Base-by-base conservation (phyloP, 148 eudicot genomes). In the Limonium bicolor region DNA sequence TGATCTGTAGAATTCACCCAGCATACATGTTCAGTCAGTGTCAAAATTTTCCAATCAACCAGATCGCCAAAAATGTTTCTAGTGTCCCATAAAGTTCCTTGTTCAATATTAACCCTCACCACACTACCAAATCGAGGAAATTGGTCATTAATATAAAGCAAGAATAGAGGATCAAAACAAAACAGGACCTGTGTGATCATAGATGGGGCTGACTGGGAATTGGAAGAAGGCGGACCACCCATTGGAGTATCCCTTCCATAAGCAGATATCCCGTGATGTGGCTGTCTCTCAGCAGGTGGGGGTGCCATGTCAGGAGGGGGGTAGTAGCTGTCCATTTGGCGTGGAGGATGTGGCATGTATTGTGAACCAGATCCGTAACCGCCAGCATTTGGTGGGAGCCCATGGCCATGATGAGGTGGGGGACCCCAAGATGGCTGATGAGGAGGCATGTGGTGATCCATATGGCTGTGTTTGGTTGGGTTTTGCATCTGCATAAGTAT, bases 241-340 rank as follows among this genome's bases (percentile, higher is more conserved):
- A 60, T 28, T 20, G 78, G 60, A 26, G 92, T 73, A 54, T 86
- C 95, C 60, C 95, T 77, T 49, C 86, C 92, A 68, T 77, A 86
- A 22, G 73, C 82, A 55, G 92, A 72, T 50, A 77, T 74, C 20
- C 92, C 92, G 46, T 72, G 86, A 69, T 72, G 86, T 38, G 74
- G 80, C 42, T 67, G 86, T 50, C 81, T 74, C 36, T 77, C 92
- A 14, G 62, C 37, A 14, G 69, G 74, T 15, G 77, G 90, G 10
- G 65, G 68, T 68, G 77, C 67, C 9, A 74, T 83, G 46, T 73
- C 65, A 22, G 74, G 70, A 32, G 76, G 86, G n/a, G n/a, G n/a
- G 70, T 77, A 86, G 55, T 77, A 80, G 41, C 53, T 72, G 15
- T 86, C 95, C 23, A 30, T 35, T 57, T 80, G 95, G 45, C 86